Evolutionary conservation across 495 filamentous ascomycete species (phyloP).

Genomic region (Aspergillus egyptiacus): DNA sequence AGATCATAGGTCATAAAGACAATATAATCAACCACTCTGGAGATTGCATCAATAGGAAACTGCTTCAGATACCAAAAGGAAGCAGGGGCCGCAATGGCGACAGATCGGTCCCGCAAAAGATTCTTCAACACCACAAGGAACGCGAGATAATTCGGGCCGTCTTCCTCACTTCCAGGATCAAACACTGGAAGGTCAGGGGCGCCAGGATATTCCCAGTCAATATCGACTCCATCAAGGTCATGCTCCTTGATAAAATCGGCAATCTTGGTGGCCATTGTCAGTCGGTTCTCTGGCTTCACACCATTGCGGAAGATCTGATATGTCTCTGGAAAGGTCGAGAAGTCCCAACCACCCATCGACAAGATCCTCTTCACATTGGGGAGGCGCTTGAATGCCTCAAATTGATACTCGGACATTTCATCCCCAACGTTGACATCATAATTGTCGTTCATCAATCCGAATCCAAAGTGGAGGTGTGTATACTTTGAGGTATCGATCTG

Average conservation of each 20-base stretch:
- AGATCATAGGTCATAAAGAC: conserved; percentile 36
- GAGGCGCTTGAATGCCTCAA: neutral
- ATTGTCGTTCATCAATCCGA: conserved; percentile 29
- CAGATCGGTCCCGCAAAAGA: conserved; percentile 1
- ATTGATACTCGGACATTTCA: neutral
- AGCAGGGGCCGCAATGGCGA: conserved; percentile 18
- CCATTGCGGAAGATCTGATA: conserved; percentile 35
- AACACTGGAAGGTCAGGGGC: conserved; percentile 32
- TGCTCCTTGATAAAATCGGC: conserved; percentile 26
- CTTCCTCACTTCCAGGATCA: conserved; percentile 12
- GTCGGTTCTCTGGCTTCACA: conserved; percentile 23
- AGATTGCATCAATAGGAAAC: conserved; percentile 25
- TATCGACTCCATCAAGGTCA: conserved; percentile 35
- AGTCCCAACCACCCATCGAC: conserved; percentile 46
- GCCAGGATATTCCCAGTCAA: conserved; percentile 40
- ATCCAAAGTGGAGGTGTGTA: conserved; percentile 43
- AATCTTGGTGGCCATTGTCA: conserved; percentile 30
- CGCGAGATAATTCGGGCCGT: conserved; percentile 24
- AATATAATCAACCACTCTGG: conserved; percentile 24
- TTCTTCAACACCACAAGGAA: conserved; percentile 24
- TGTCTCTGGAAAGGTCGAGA: conserved; percentile 32
- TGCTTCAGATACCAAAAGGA: conserved; percentile 33
- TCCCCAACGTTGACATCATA: conserved; percentile 21
- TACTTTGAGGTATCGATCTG: conserved; percentile 20
- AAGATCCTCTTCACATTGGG: conserved; percentile 31